These are phyloP conservation scores for Sanguinoderma infundibulare DNA, from an alignment of 1,284 basidiomycete genomes.

Conservation along the genomic window DNA sequence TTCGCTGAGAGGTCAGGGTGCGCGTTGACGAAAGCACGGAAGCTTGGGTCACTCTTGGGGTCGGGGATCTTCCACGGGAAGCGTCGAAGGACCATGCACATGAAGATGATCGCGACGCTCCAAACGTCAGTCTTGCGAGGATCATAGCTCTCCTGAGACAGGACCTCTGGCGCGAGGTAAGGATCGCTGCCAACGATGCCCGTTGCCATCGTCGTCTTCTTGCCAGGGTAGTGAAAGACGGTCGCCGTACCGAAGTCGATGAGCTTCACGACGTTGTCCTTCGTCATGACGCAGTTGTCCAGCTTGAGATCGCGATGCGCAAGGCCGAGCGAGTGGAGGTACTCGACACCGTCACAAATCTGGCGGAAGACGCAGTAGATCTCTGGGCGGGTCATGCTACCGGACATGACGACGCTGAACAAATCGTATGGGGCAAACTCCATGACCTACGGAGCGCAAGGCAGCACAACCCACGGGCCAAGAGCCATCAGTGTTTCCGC, in stretches of 20 bases:
- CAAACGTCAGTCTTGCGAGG: constrained; percentile 98
- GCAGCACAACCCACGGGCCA: constrained; percentile 19
- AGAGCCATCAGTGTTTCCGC: constrained; percentile 12
- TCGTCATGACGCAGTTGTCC: constrained; percentile 99
- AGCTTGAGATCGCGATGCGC: constrained; percentile 99
- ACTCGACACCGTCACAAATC: constrained; percentile 98
- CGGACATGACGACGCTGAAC: constrained; percentile 99
- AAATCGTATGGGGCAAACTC: constrained; percentile 99
- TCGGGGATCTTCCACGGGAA: constrained; percentile 99
- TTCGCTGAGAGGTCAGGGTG: constrained; percentile 85
- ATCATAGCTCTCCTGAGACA: constrained; percentile 83
- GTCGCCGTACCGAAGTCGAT: constrained; percentile 99
- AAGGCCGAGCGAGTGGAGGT: constrained; percentile 96
- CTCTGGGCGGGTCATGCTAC: constrained; percentile 97
- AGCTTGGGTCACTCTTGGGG: constrained; percentile 90
- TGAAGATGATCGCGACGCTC: constrained; percentile 98
- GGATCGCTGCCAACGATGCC: constrained; percentile 98
- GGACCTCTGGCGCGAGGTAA: constrained; percentile 98
- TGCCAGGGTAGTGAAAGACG: constrained; percentile 98
- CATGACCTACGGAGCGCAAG: constrained; percentile 77
- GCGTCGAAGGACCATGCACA: constrained; percentile 97
- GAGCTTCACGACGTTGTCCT: constrained; percentile 93
- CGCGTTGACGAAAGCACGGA: constrained; percentile 89
- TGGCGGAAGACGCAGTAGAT: constrained; percentile 99
- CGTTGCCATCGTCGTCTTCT: constrained; percentile 77